Base-by-base conservation (phyloP, 1,284 basidiomycete genomes). In the Apiotrichum sp. region DNA sequence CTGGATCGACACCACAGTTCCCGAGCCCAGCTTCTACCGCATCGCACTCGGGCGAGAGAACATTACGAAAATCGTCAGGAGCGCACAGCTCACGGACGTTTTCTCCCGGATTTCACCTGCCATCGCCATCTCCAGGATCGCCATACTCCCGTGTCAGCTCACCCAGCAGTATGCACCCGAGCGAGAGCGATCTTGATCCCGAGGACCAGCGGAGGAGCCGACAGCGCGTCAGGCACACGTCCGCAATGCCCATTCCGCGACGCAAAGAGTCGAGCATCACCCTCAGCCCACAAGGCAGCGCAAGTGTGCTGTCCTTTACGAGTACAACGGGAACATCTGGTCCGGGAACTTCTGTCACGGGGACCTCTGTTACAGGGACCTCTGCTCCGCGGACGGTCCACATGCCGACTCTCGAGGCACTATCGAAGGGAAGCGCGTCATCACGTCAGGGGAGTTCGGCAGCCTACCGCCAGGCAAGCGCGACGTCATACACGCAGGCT, bases 41-140 rank as follows among this genome's bases (percentile, higher is more conserved):
- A 31, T 10, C 39, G 29, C 38, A 47, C 32, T n/a, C 51, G 22
- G 45, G 31, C 44, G 45, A 31, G 11, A 13, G 33, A 14, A 14
- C 47, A 16, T 36, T 22, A 11, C 47, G 47, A 34, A 40, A 11
- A 32, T 11, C 49, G 14, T 50, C 49, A 4, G 14, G 56, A 35
- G n/a, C 22, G 22, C 22, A 22, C 22, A 22, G 22, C 22, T 22
- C 62, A 5, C 56, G 62, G 8, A 67, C 69, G 0, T 69, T 72
- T 53, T 72, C 71, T 8, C 60, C 63, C 7, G 71, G 71, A 2
- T 73, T 71, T 48, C 71, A 73, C 48, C 51, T 73, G 5, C 71
- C 71, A 1, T 71, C 69, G 1, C 68, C 70, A 10, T 62, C 67
- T 1, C 64, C 67, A 11, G 62, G 64, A 1, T 73, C 71, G 11